Evolutionary conservation across 306 rosid genomes (phyloP).

Genomic region (Cyclanthera cordifolia): DNA sequence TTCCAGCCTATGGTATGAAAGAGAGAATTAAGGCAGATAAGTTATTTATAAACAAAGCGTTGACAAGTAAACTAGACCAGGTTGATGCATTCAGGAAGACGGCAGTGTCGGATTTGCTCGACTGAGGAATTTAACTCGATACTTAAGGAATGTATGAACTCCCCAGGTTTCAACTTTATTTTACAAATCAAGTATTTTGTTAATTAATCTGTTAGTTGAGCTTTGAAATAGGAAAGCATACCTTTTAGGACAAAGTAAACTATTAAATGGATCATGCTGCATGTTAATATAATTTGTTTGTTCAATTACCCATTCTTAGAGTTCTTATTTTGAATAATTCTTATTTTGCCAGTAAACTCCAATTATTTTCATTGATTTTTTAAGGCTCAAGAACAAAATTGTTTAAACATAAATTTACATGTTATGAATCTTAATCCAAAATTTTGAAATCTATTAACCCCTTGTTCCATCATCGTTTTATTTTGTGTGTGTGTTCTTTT

Average conservation of each 20-base stretch:
- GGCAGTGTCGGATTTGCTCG: slow-evolving; percentile 56
- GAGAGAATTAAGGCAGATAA: slow-evolving; percentile 68
- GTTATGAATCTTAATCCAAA: no score
- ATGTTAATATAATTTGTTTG: background rate
- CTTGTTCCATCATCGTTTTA: no score
- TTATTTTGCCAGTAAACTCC: background rate
- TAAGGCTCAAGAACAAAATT: no score
- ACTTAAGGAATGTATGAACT: background rate
- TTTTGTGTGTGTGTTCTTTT: no score
- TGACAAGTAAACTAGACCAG: slow-evolving; percentile 29
- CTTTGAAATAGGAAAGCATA: background rate
- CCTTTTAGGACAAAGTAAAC: background rate
- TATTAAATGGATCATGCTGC: background rate
- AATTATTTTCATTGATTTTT: background rate
- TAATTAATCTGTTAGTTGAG: background rate
- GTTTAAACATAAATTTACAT: no score
- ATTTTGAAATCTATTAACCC: no score
- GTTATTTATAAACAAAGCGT: slow-evolving; percentile 31
- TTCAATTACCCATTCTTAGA: background rate
- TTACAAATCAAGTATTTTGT: background rate
- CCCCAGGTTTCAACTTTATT: background rate
- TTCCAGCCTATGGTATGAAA: slow-evolving; percentile 64
- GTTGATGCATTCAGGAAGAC: slow-evolving; percentile 62
- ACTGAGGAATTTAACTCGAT: slow-evolving; percentile 45
- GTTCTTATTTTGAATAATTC: no score